These are phyloP conservation scores for Phytopythium helicoides DNA, from an alignment of 352 stramenopile species.

Conservation along the genomic window DNA sequence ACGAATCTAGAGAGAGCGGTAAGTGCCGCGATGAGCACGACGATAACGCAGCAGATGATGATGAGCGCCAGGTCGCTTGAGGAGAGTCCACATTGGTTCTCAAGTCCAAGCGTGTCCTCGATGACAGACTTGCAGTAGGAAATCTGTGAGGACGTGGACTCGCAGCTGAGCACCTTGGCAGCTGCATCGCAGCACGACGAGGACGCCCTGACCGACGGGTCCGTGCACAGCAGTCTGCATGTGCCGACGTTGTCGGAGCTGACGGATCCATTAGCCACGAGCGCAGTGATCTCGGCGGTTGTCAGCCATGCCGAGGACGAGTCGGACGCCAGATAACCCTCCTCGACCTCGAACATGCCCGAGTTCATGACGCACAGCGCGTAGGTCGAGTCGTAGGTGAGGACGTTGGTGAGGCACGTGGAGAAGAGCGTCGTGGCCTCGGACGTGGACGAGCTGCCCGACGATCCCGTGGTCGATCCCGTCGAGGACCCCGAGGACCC, in stretches of 20 bases:
- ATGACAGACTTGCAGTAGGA: constrained; percentile 40
- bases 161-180: constrained; percentile 19
- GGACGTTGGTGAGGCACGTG: constrained; percentile 32
- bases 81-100: constrained; percentile 38
- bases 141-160: constrained; percentile 21
- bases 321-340: too few relatives aligned
- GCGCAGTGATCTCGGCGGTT: too few relatives aligned
- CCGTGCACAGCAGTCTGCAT: constrained; percentile 32
- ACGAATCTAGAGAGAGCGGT: too few relatives aligned
- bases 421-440: constrained; percentile 18
- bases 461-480: too few relatives aligned
- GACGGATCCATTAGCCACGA: too few relatives aligned
- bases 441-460: constrained; percentile 6
- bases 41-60: constrained; percentile 13
- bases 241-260: constrained; percentile 14
- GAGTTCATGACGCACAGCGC: constrained; percentile 67
- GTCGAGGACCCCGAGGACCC: too few relatives aligned
- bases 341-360: constrained; percentile 38
- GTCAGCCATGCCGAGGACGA: too few relatives aligned
- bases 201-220: constrained; percentile 23
- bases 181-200: constrained; percentile 34
- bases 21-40: constrained; percentile 12
- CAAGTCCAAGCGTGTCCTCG: constrained; percentile 29
- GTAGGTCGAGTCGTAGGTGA: constrained; percentile 41
- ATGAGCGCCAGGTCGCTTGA: constrained; percentile 32